Base-by-base conservation (phyloP, 2,329 filamentous ascomycete species). In the Ambrosiella beaveri region DNA sequence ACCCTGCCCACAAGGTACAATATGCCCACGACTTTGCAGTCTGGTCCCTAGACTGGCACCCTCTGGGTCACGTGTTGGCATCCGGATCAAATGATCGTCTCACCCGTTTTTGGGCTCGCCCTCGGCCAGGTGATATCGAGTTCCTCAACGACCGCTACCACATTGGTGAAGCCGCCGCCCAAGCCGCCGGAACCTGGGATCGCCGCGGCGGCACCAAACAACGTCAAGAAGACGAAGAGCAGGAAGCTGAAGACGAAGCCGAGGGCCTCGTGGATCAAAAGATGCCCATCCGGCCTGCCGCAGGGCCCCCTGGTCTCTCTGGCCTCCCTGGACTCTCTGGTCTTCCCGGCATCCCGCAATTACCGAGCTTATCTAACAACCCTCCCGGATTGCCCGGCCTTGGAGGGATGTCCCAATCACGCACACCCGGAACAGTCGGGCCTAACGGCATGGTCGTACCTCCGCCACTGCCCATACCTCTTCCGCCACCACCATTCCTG, bases 41-140 rank as follows among this genome's bases (percentile, higher is more conserved):
- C 63, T 98, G 93, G 93, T 95, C 90, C 15, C 78, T 98, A 54
- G 90, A 96, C 72, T 98, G 93, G 90, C 93, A 98, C 68, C 93
- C 93, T 0, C 77, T 97, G 0, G 93, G 93, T 36, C 93, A 98
- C 67, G 91, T 98, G 62, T 79, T 98, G 7, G 90, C 90, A 0
- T 95, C 91, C 1, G 93, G 93, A 11, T 95, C 90, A 9, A 97
- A 98, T 69, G 93, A 98, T 69, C 85, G 93, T 45, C 90, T 95
- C 62, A 97, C 93, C 1, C 84, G 93, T 53, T 98, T 98, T 73
- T 98, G 93, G 93, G 89, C 90, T 2, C 84, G 93, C 47, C 81
- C 88, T 13, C 77, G 93, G 53, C 93, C 93, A 1, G 93, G 93
- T 54, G 91, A 96, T 64, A 79, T 77, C n/a, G 83, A 85, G 57